A percentile compares a stretch with the other conserved stretches of the same genome.
These are phyloP conservation scores for Anethum foeniculum DNA, from an alignment of 140 eudicot species.

Conservation along the genomic window DNA sequence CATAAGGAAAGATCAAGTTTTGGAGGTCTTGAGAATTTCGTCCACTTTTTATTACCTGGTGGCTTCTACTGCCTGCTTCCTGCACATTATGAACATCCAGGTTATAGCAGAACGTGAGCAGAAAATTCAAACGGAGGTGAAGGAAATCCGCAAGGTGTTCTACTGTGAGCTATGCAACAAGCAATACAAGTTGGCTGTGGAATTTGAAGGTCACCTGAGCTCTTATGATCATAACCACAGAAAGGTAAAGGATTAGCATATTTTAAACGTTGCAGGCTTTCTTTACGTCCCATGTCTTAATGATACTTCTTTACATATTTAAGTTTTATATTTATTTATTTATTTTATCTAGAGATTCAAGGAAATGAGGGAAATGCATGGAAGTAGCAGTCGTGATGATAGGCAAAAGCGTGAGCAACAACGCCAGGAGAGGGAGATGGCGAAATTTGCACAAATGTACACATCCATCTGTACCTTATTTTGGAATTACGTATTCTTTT, in stretches of 20 bases:
- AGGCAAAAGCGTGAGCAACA: slow-evolving; percentile 89
- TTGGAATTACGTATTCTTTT: neutral
- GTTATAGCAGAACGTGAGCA: slow-evolving; percentile 99
- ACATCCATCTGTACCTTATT: neutral
- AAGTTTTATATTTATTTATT: neutral
- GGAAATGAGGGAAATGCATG: slow-evolving; percentile 99
- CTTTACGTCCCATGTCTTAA: neutral
- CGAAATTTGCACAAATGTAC: slow-evolving; percentile 88
- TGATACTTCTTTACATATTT: neutral
- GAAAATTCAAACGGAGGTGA: slow-evolving; percentile 86
- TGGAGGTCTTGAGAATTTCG: slow-evolving; percentile 86
- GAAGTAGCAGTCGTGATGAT: slow-evolving; percentile 87
- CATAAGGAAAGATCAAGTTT: slow-evolving; percentile 67
- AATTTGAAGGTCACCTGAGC: slow-evolving; percentile 96
- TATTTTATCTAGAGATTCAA: slow-evolving; percentile 62
- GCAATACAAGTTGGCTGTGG: slow-evolving; percentile 98
- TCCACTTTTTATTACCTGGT: slow-evolving; percentile 99
- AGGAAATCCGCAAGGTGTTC: slow-evolving; percentile 84
- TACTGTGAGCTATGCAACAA: slow-evolving; percentile 97
- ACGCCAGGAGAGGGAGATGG: slow-evolving; percentile 94
- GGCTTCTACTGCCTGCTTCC: slow-evolving; percentile 98
- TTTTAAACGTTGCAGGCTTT: neutral
- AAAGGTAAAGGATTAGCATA: slow-evolving; percentile 39
- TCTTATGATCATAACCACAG: slow-evolving; percentile 97
- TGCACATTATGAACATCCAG: slow-evolving; percentile 98